Evolutionary conservation across 495 filamentous ascomycete species (phyloP), one percentile per base, ranked within the genome.

Genomic region (Xylaria curta): DNA sequence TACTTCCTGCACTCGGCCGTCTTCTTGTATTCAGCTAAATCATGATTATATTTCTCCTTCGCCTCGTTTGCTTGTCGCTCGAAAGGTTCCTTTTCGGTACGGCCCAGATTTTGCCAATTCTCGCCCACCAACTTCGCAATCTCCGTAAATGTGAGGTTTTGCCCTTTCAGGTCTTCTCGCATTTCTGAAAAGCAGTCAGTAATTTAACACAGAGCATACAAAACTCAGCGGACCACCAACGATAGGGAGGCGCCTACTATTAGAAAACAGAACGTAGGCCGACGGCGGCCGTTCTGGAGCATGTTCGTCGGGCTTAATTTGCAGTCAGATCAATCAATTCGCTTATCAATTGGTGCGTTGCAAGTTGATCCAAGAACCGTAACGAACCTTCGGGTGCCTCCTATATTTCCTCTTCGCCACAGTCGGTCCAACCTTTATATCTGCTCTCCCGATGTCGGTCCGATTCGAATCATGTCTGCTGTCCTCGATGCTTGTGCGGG

Each of bases 191-290:
- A 26, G 6, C 26, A n/a, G 47, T 70, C 10, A 70, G 68, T 31
- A 31, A 31, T 31, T 21, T 44, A 0, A 1, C 46, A 8, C 12
- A 5, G 24, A 40, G 17, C 28, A 15, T 10, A 2, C 40, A 36
- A 36, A 40, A 44, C 17, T 15, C 53, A 24, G 40, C 24, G 40
- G 59, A n/a, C 26, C 5, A 44, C 26, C 8, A 42, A 31, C 28
- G 38, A 68, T 0, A 49, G 38, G 51, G 19, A 40, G 38, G 59
- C 60, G 85, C 89, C 79, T 81, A 93, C 91, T 91, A 78, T 94
- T 94, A 4, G 92, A 93, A 77, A 94, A 94, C 66, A 94, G 89
- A 28, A 94, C 92, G 79, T 94, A 94, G 46, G 92, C 92, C 12
- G 92, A 94, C 2, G 92, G 90, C 28, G 92, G 90, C 33, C 92